A percentile compares a stretch with the other conserved stretches of the same genome.
Conservation (phyloP, 2,329 filamentous ascomycete species). For the Penicillium sp. region DNA sequence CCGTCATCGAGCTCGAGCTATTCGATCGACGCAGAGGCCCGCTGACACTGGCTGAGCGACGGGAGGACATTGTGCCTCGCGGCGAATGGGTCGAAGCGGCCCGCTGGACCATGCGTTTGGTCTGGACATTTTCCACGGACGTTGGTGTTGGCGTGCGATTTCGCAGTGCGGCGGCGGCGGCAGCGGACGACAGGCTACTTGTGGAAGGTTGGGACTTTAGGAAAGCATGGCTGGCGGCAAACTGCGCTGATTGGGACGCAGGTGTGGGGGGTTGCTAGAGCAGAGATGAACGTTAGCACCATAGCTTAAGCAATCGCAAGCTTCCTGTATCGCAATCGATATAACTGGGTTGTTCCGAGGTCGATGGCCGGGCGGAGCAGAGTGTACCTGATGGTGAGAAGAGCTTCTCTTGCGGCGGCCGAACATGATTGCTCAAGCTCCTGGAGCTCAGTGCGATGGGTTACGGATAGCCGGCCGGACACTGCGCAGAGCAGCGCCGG, state of each 20-base stretch:
- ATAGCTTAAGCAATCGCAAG: conserved; percentile 3
- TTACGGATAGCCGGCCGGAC: conserved; percentile 21
- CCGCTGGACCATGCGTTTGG: conserved; percentile 78
- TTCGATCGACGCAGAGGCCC: conserved; percentile 60
- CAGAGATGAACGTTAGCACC: conserved; percentile 10
- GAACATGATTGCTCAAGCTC: conserved; percentile 37
- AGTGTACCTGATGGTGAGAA: conserved; percentile 42
- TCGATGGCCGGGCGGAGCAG: not conserved
- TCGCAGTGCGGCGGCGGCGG: conserved; percentile 81
- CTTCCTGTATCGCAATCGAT: not conserved
- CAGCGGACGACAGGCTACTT: conserved; percentile 74
- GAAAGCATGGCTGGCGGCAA: conserved; percentile 80
- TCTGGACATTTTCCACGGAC: conserved; percentile 78
- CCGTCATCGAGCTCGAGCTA: conserved; percentile 81
- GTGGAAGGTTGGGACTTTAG: conserved; percentile 65
- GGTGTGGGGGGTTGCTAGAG: conserved; percentile 63
- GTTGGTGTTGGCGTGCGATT: conserved; percentile 76
- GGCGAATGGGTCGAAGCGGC: conserved; percentile 71
- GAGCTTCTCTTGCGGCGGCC: conserved; percentile 40
- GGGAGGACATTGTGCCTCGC: conserved; percentile 50
- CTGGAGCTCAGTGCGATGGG: not conserved
- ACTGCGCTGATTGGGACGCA: conserved; percentile 72
- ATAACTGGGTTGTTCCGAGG: not conserved
- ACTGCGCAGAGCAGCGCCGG: conserved; percentile 26
- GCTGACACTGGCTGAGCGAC: conserved; percentile 39